A percentile compares a stretch with the other conserved stretches of the same genome.
Evolutionary conservation across 2,329 filamentous ascomycete genomes (phyloP).

Genomic region (Colletotrichum eleusines): DNA sequence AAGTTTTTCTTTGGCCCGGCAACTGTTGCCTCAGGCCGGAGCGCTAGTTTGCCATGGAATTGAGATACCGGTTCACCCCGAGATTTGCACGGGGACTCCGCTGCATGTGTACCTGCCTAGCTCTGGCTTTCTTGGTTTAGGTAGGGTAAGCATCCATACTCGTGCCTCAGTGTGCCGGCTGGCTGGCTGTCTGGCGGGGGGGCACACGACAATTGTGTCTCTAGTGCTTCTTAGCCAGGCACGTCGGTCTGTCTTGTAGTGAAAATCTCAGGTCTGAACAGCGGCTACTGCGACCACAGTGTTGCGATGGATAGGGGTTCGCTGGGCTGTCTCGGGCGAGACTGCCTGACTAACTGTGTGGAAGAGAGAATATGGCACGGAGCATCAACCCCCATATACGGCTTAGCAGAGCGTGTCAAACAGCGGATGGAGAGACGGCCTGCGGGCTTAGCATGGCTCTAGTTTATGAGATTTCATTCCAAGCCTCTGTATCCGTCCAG

Average conservation of each 20-base stretch:
- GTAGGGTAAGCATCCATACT: no score
- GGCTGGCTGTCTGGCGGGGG: constrained; percentile 2
- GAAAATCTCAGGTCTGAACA: not conserved
- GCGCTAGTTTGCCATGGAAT: constrained; percentile 42
- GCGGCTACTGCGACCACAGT: not conserved
- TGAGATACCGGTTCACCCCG: constrained; percentile 44
- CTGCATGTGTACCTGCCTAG: constrained; percentile 16
- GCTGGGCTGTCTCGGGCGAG: not conserved
- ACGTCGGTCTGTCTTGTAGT: not conserved
- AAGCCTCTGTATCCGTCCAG: constrained; percentile 3
- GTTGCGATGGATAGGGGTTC: constrained; percentile 1
- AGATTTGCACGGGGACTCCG: constrained; percentile 43
- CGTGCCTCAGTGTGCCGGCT: not conserved
- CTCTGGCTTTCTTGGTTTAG: no score
- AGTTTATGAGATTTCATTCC: constrained; percentile 35
- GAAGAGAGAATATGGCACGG: not conserved
- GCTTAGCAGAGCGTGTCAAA: constrained; percentile 25
- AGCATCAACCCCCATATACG: constrained; percentile 8
- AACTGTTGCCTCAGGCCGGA: constrained; percentile 41
- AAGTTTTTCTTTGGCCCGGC: constrained; percentile 28
- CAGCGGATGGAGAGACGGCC: constrained; percentile 8
- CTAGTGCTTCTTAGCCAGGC: constrained; percentile 13
- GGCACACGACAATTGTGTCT: not conserved
- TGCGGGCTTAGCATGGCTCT: not conserved
- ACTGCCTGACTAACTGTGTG: not conserved